Evolutionary conservation across 257 asterid genomes (phyloP).

Genomic region (Orobanche coerulescens): DNA sequence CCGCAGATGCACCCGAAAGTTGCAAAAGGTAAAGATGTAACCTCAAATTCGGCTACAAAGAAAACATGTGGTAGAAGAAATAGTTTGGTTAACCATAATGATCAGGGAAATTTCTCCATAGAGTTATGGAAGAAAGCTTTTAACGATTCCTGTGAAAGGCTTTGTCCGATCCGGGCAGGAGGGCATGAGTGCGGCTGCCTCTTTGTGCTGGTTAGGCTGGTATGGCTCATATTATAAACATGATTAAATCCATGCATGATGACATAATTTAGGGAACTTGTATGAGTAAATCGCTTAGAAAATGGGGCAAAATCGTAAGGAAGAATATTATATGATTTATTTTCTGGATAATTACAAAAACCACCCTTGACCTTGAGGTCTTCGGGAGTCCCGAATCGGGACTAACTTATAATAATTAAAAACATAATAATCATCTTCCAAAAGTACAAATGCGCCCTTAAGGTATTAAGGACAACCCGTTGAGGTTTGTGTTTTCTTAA

Average conservation of each 20-base stretch:
- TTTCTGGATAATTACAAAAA: not conserved
- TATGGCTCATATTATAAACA: conserved; percentile 24
- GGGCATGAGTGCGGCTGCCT: conserved; percentile 82
- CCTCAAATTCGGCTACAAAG: conserved; percentile 33
- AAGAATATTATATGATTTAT: not conserved
- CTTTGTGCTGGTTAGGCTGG: conserved; percentile 70
- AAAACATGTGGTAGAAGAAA: conserved; percentile 39
- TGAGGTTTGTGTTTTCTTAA: not conserved
- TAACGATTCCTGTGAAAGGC: conserved; percentile 85
- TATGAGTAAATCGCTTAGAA: not conserved
- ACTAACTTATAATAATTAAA: too few relatives aligned
- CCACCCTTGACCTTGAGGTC: too few relatives aligned
- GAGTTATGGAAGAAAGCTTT: conserved; percentile 93
- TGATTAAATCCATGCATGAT: conserved; percentile 12
- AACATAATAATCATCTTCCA: too few relatives aligned
- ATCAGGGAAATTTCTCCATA: conserved; percentile 62
- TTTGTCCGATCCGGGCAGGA: conserved; percentile 80
- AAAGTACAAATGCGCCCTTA: too few relatives aligned
- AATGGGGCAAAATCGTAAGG: not conserved
- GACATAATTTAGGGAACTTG: not conserved
- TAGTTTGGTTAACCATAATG: conserved; percentile 42
- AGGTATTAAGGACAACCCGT: too few relatives aligned
- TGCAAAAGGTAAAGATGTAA: conserved; percentile 35
- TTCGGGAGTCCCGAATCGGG: too few relatives aligned
- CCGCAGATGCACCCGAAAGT: conserved; percentile 83